Evolutionary conservation across 2,329 filamentous ascomycete species (phyloP).

Genomic region (Aspergillus versicolor): DNA sequence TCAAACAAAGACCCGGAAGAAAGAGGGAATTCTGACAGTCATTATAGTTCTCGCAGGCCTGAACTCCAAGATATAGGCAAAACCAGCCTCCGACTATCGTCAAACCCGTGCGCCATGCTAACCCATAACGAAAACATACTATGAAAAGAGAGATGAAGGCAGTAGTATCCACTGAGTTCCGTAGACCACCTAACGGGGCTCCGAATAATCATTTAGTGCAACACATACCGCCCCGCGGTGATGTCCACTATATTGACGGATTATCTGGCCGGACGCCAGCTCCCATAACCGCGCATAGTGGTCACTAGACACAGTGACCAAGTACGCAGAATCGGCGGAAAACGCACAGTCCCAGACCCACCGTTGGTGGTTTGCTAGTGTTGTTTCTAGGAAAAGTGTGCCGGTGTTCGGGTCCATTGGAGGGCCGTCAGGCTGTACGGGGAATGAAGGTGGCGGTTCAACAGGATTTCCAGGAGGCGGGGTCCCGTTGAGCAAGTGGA

Average conservation of each 20-base stretch:
- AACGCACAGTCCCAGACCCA: conserved; percentile 99
- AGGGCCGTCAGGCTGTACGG: conserved; percentile 37
- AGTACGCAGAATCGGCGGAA: conserved; percentile 85
- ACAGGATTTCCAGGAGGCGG: conserved; percentile 27
- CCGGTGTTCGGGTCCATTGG: conserved; percentile 45
- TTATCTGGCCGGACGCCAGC: conserved; percentile 79
- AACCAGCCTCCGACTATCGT: conserved; percentile 1
- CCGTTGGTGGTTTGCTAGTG: conserved; percentile 83
- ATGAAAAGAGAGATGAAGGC: conserved; percentile 11
- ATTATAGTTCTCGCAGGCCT: conserved; percentile 2
- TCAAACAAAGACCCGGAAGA: not conserved
- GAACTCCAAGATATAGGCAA: conserved; percentile 17
- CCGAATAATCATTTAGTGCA: conserved; percentile 79
- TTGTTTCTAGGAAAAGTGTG: conserved; percentile 77
- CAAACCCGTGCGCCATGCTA: conserved; percentile 26
- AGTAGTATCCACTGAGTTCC: too few species aligned
- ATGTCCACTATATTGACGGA: conserved; percentile 92
- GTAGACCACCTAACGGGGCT: conserved; percentile 35
- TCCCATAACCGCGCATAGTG: conserved; percentile 94
- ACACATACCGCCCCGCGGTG: conserved; percentile 90
- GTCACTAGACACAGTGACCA: conserved; percentile 90
- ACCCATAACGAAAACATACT: conserved; percentile 14
- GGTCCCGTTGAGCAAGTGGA: conserved; percentile 29
- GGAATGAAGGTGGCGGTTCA: conserved; percentile 33
- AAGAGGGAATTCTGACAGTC: not conserved